Evolutionary conservation across 2,329 filamentous ascomycete species (phyloP), one percentile per base, ranked within the genome.

Genomic region (Fusarium sp.): DNA sequence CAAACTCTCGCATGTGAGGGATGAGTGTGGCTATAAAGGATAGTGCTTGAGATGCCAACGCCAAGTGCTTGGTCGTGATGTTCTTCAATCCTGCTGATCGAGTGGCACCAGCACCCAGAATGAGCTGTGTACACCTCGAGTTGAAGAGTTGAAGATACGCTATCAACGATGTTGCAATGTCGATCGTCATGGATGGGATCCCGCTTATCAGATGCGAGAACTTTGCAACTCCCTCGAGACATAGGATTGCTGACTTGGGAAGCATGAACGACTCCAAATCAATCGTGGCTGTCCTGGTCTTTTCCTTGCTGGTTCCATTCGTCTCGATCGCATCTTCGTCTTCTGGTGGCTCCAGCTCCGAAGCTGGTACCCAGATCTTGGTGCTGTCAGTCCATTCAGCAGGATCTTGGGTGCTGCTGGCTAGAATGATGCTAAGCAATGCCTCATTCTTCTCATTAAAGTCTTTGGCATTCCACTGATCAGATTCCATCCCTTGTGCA

Each of bases 61-160:
- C 95, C 2, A 99, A 89, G 83, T 99, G 96, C 78, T 97, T 97
- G 0, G 97, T 98, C 0, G 94, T 98, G 81, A 99, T 99, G 79
- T 98, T 98, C 81, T 95, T 98, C 22, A 99, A 86, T 0, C 96
- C 96, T 1, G 95, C 97, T 27, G 93, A 95, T 38, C 91, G 89
- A 6, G 94, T 98, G 5, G 97, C 97, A 6, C 97, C 97, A 2
- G 97, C 97, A 1, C 97, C 97, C 8, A 99, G 91, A 73, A 99
- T 98, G 67, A 99, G 89, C 81, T 99, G 97, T n/a, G 94, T 97
- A 67, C 95, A 95, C 22, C 97, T 93, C 3, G 95, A 98, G 82
- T 99, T 98, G 87, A 98, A 99, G 5, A 97, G 88, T 74, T 97
- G 94, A 15, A 98, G 88, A 79, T 97, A 97, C 25, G 97, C 92